A percentile compares a stretch with the other conserved stretches of the same genome.
Evolutionary conservation across 2,329 filamentous ascomycete genomes (phyloP).

Genomic region (Tolypocladium capitatum): DNA sequence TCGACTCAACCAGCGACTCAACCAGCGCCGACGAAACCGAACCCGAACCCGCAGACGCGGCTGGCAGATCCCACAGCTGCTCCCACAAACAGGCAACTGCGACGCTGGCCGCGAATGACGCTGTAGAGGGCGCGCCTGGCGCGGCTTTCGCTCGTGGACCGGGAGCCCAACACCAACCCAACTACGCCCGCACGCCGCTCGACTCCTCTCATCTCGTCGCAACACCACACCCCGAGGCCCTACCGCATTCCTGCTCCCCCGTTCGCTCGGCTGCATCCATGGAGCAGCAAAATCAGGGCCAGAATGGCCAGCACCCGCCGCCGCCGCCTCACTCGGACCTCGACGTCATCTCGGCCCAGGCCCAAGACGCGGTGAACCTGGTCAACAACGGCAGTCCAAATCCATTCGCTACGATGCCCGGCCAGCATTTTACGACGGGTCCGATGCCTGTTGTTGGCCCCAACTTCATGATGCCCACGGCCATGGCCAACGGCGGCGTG

Average conservation of each 20-base stretch:
- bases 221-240: not conserved
- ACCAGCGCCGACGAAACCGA: not conserved
- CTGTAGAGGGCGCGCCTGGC: not conserved
- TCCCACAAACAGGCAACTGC: not conserved
- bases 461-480: constrained; percentile 17
- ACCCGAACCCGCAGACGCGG: too few relatives aligned
- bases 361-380: constrained; percentile 5
- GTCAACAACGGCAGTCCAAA: not conserved
- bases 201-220: not conserved
- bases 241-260: not conserved
- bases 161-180: not conserved
- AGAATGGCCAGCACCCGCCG: not conserved
- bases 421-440: constrained; percentile 13
- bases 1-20: not conserved
- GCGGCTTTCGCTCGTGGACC: not conserved
- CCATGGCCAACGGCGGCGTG: constrained; percentile 16
- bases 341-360: too few relatives aligned
- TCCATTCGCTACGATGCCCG: constrained; percentile 8
- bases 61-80: not conserved
- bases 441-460: constrained; percentile 14
- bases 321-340: not conserved
- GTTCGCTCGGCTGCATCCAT: not conserved
- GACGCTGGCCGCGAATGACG: not conserved
- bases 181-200: not conserved
- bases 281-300: not conserved